Conservation (phyloP, 331 rosid genomes). For the Malus hybrid region DNA sequence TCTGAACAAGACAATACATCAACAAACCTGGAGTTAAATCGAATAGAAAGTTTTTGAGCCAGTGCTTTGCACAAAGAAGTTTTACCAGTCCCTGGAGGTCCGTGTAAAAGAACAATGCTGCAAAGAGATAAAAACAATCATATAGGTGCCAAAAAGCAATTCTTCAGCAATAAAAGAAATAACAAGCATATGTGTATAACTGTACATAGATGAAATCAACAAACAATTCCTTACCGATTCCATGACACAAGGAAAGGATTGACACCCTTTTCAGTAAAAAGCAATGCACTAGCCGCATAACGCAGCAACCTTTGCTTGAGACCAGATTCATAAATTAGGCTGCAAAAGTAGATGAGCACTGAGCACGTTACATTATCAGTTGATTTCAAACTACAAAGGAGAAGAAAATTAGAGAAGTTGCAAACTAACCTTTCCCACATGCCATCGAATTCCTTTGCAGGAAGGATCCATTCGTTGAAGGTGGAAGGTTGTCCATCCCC, state of each 20-base stretch:
- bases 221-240: constrained; percentile 62
- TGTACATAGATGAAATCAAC: background rate
- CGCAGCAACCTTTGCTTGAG: constrained; percentile 82
- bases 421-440: constrained; percentile 90
- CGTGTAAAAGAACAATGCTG: constrained; percentile 88
- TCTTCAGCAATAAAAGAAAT: background rate
- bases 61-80: constrained; percentile 93
- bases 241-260: constrained; percentile 92
- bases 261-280: constrained; percentile 90
- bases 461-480: constrained; percentile 95
- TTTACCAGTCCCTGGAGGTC: constrained; percentile 98
- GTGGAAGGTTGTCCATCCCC: constrained; percentile 82
- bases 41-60: constrained; percentile 87
- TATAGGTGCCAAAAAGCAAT: background rate
- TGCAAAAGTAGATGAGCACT: constrained; percentile 27
- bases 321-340: constrained; percentile 87
- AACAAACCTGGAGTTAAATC: constrained; percentile 68
- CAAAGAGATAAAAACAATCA: constrained; percentile 16
- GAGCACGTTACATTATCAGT: constrained; percentile 4
- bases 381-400: constrained; percentile 2
- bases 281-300: constrained; percentile 94
- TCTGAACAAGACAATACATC: background rate
- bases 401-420: background rate
- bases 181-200: background rate
- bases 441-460: constrained; percentile 97